Conservation (phyloP, 2,329 filamentous ascomycete species). For the Dothiorella sarmentorum region DNA sequence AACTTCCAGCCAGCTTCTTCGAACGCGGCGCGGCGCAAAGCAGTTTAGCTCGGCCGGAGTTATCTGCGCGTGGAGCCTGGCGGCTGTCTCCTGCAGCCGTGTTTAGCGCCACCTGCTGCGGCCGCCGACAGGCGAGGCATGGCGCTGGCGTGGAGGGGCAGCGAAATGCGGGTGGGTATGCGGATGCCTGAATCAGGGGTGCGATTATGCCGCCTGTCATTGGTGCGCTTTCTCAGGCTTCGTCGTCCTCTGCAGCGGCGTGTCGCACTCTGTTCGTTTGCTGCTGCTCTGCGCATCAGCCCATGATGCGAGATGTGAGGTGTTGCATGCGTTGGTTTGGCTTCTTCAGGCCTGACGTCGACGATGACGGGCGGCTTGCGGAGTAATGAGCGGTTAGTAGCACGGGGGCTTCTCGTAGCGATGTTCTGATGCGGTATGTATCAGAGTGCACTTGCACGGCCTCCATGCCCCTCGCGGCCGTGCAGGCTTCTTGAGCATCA, state of each 20-base stretch:
- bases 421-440: slow-evolving; percentile 8
- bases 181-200: neutral
- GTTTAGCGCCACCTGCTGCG: neutral
- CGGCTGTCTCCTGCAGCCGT: neutral
- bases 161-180: neutral
- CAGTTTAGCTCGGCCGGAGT: neutral
- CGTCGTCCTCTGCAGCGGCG: too few relatives aligned
- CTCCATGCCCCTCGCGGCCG: too few relatives aligned
- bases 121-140: neutral
- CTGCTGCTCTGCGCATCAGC: neutral
- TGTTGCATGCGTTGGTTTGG: neutral
- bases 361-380: neutral
- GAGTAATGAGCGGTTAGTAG: neutral
- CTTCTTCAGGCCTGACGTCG: neutral
- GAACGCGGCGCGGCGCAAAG: neutral
- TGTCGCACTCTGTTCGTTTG: neutral
- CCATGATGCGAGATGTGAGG: neutral
- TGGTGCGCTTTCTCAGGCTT: neutral
- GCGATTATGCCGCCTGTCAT: neutral
- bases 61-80: neutral
- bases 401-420: neutral
- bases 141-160: neutral
- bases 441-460: slow-evolving; percentile 3
- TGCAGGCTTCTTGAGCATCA: too few relatives aligned
- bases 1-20: slow-evolving; percentile 2